A percentile compares a stretch with the other conserved stretches of the same genome.
These are phyloP conservation scores for Scytalidium sp. DNA, from an alignment of 2,329 filamentous ascomycete genomes.

Conservation along the genomic window DNA sequence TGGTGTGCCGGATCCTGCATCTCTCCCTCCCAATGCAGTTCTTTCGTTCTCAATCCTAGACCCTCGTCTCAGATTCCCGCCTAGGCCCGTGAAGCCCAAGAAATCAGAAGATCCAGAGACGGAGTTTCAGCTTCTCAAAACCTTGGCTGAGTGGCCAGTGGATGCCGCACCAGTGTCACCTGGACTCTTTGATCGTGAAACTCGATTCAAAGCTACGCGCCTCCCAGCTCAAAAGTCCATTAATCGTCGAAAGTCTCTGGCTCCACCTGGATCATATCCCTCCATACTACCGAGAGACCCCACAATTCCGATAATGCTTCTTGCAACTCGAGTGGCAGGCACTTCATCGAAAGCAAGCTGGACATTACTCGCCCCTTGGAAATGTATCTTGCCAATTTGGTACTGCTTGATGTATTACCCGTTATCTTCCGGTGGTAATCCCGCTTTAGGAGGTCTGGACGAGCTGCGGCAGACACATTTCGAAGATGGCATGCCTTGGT, in stretches of 20 bases:
- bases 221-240: conserved; percentile 76
- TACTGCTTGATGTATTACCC: conserved; percentile 80
- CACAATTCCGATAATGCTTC: conserved; percentile 71
- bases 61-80: conserved; percentile 76
- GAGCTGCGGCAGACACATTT: conserved; percentile 80
- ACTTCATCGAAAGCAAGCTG: conserved; percentile 64
- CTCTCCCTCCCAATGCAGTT: conserved; percentile 66
- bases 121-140: conserved; percentile 47
- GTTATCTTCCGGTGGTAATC: conserved; percentile 74
- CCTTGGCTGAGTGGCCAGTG: conserved; percentile 65
- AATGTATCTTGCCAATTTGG: conserved; percentile 83
- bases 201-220: conserved; percentile 61
- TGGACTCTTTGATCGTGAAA: conserved; percentile 66
- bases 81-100: conserved; percentile 48
- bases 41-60: conserved; percentile 74
- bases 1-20: conserved; percentile 64
- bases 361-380: conserved; percentile 87
- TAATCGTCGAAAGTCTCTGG: conserved; percentile 68
- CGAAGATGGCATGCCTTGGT: conserved; percentile 76
- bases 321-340: conserved; percentile 52
- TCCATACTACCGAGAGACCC: conserved; percentile 61
- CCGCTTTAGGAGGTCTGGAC: conserved; percentile 76
- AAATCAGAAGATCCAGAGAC: conserved; percentile 32
- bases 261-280: conserved; percentile 61
- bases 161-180: conserved; percentile 47